Evolutionary conservation across 495 filamentous ascomycete genomes (phyloP), one percentile per base, ranked within the genome.

Genomic region (Aspergillus taichungensis): DNA sequence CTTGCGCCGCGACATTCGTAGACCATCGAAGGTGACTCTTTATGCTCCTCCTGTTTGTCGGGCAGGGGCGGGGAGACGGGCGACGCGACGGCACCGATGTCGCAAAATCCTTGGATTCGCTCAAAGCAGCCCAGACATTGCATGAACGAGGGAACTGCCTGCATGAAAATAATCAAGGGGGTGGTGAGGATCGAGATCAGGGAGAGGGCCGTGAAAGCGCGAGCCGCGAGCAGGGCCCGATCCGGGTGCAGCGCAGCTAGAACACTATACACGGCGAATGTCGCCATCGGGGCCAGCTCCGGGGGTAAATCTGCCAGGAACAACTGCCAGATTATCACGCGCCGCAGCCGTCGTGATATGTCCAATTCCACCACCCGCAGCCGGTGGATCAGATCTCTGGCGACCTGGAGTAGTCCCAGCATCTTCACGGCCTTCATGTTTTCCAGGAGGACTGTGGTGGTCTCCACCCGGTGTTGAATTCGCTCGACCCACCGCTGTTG

Each of bases 401-500:
- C 18, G 13, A 34, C 3, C 27, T 42, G 18, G 7, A 8, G 5
- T 13, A 50, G 18, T 8, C 47, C 47, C 0, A 34, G 24, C 61
- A 71, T 67, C 46, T 63, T 64, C 29, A 71, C 47, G 3, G 54
- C 52, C 37, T 66, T 68, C 43, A 71, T 66, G n/a, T 49, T 45
- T 9, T 41, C 38, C 6, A 71, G 53, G 50, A 59, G 60, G 10
- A 45, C 47, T 4, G 55, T 46, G 0, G 61, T 65, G 37, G 31
- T 59, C 56, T 45, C 30, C 3, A 75, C 61, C n/a, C 74, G 59
- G 9, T 58, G 56, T 49, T 74, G 66, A 33, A 67, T 64, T 8
- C 39, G 47, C 30, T 61, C 63, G 49, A 75, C 63, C 74, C 74
- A 76, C 1, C 37, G 37, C 38, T 62, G 66, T 42, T 77, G 73